Base-by-base conservation (phyloP, 768 basidiomycete species). In the Suillus ampliporus region DNA sequence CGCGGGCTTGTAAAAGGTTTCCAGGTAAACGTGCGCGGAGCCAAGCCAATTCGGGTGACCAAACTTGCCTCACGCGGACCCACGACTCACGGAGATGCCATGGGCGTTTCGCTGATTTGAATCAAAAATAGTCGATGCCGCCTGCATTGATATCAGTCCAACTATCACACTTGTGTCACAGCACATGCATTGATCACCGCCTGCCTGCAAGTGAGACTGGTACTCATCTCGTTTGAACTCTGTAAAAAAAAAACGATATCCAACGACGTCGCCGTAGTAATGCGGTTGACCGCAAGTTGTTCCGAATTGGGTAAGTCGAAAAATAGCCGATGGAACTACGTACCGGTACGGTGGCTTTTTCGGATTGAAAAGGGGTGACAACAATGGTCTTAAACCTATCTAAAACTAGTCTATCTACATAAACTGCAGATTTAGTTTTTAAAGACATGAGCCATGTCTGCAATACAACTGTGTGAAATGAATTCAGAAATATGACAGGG, bases 21-120 rank as follows among this genome's bases (percentile, higher is more conserved):
- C 28, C 50, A 51, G 6, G 50, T 51, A 51, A 34, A 31, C 26
- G 58, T n/a, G n/a, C 50, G 58, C 50, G 50, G 41, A 47, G 50
- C 46, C 47, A 58, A 17, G 28, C 38, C 31, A 28, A 26, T 19
- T 58, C 57, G 28, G 38, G 28, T 35, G 44, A 17, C 17, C 19
- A 46, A 23, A 21, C 26, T 53, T 58, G 53, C 57, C 52, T 58
- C 28, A 58, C n/a, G 26, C 11, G 53, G 23, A 56, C 53, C 37
- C 37, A 56, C 53, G 53, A 21, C 7, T 14, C 21, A 48, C 47
- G 48, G 48, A 38, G 37, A 38, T 19, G 37, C 51, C 28, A 31
- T 31, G 11, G 7, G 3, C 13, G 8, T 47, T 48, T 31, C 48
- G 35, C 57, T 58, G 44, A 19, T 50, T 17, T 31, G 34, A 17